Evolutionary conservation across 768 basidiomycete species (phyloP), one percentile per base, ranked within the genome.

Genomic region (Termitomyces sp.): DNA sequence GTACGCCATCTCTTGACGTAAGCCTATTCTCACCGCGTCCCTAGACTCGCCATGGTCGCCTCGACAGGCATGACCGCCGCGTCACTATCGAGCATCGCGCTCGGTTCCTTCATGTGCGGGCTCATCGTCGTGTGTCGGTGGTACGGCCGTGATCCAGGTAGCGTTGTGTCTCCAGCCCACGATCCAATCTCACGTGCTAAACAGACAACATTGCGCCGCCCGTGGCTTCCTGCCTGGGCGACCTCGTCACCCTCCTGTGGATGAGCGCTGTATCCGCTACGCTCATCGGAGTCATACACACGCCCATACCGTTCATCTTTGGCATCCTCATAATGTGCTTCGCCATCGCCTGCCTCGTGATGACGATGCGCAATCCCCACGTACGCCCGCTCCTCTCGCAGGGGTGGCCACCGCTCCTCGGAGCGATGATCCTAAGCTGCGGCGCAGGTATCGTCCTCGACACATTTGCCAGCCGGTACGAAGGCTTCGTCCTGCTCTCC

Each of bases 191-290:
- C 16, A 22, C 22, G 6, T 9, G 8, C 18, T n/a, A 6, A 16
- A 20, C 67, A 93, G 95, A 97, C 69, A 99, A 99, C 70, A 95
- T 98, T 63, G 91, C 95, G 1, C 93, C 97, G 0, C 95, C 97
- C 0, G 80, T 98, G 9, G 97, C 97, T 0, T 85, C 93, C 3
- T 93, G 92, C 65, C 80, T 98, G 2, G 96, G 97, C 5, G 97
- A 98, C 67, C 80, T 99, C 36, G 80, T 98, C 52, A 96, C 96
- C 0, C 84, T 99, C 50, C 80, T 86, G 59, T 85, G 98, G 56
- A 76, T 98, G 30, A 91, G 89, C n/a, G 58, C 75, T 18, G 77
- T 88, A n/a, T 87, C 91, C 6, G 81, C 88, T 2, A 60, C 84
- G n/a, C 81, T 96, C 58, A 83, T 94, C 47, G 74, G 76, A 47